A percentile compares a stretch with the other conserved stretches of the same genome.
Conservation (phyloP, 148 eudicot species). For the Rhododendron griersonianum region DNA sequence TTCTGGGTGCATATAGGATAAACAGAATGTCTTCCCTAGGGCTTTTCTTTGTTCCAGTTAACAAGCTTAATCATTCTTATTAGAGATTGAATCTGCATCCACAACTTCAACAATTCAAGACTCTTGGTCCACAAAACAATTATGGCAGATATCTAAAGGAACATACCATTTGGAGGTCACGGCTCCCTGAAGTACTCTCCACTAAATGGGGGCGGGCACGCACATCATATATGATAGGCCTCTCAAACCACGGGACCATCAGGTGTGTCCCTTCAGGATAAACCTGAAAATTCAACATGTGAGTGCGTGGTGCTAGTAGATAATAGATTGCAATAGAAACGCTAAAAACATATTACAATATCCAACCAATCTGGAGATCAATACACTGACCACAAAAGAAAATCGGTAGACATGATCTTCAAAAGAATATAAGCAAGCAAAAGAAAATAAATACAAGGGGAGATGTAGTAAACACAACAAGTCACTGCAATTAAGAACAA, state of each 20-base stretch:
- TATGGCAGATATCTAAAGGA: neutral
- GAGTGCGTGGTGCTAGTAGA: neutral
- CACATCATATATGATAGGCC: constrained; percentile 87
- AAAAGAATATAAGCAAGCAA: neutral
- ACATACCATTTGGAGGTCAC: constrained; percentile 91
- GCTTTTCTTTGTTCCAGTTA: neutral
- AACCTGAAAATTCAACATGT: constrained; percentile 39
- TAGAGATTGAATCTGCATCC: neutral
- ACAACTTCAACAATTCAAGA: neutral
- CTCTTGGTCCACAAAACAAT: neutral
- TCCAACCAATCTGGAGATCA: neutral
- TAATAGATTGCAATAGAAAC: neutral
- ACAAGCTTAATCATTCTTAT: neutral
- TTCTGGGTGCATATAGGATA: neutral
- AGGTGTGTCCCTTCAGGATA: constrained; percentile 97
- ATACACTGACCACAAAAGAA: neutral
- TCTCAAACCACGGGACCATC: constrained; percentile 84
- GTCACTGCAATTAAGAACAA: neutral
- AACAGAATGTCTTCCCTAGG: neutral
- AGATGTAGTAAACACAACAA: neutral
- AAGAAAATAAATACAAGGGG: neutral
- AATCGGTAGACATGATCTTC: neutral
- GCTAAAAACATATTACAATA: neutral
- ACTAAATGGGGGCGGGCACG: constrained; percentile 90
- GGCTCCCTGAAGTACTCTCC: constrained; percentile 93